Percentiles rank a stretch among this genome's conserved stretches.
These are phyloP conservation scores for Yarrowia bubula DNA, from an alignment of 805 yeast species.

Conservation along the genomic window DNA sequence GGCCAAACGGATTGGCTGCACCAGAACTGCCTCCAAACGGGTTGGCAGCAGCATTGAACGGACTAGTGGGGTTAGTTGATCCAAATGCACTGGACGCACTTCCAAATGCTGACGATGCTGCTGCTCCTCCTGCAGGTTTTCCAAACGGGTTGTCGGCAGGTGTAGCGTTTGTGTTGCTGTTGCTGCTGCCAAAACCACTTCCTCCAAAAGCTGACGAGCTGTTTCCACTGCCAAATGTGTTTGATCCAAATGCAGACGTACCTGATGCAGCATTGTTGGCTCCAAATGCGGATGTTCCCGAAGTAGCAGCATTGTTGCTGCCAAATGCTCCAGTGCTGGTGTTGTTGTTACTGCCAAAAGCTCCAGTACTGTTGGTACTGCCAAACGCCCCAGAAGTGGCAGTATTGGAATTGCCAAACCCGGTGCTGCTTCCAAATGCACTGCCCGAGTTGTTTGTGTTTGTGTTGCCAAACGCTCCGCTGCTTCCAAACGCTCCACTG, in stretches of 20 bases:
- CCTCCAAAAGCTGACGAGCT: background rate
- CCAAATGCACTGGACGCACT: too few relatives aligned
- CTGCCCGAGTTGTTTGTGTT: conserved; percentile 24
- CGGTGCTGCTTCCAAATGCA: conserved; percentile 30
- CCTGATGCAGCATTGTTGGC: background rate
- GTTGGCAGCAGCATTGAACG: too few relatives aligned
- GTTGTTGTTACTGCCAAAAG: background rate
- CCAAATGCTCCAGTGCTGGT: background rate
- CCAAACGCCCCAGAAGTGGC: background rate
- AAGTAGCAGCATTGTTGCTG: background rate
- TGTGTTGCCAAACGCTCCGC: background rate
- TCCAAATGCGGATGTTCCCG: background rate
- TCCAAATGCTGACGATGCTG: too few relatives aligned
- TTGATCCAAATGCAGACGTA: background rate
- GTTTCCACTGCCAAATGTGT: background rate
- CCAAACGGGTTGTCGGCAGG: too few relatives aligned
- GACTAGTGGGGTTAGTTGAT: too few relatives aligned
- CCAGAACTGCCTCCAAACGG: too few relatives aligned
- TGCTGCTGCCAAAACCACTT: background rate
- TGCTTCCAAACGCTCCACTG: background rate
- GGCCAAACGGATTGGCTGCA: background rate
- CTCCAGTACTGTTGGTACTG: conserved; percentile 23
- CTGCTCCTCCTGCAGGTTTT: too few relatives aligned
- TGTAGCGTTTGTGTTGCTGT: background rate
- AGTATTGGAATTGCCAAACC: conserved; percentile 20